Base-by-base conservation (phyloP, 768 basidiomycete genomes). In the Chalciporus chontae region DNA sequence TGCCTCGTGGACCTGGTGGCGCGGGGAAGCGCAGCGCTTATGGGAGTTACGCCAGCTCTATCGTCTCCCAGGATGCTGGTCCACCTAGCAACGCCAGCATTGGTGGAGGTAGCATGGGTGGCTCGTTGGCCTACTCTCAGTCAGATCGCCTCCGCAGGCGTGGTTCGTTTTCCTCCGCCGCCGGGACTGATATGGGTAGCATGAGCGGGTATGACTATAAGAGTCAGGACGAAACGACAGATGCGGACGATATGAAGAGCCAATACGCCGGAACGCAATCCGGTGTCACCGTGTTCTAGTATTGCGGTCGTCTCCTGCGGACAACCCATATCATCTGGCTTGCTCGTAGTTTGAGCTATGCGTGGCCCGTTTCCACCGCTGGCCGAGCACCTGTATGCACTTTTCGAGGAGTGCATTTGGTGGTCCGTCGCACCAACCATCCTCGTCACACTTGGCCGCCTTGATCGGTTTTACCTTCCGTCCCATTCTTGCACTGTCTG, bases 41-140 rank as follows among this genome's bases (percentile, higher is more conserved):
- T 60, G 75, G 81, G 63, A 72, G 83, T 58, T 94, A 94, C 62
- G 92, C 94, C 3, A 90, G 88, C 31, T 94, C 92, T 17, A 90
- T 94, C 67, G 85, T 95, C 50, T 95, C 92, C 14, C 94, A 96
- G 65, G 93, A 95, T 66, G 86, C 78, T 32, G 85, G 85, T 1
- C 78, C 80, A n/a, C 77, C 76, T 53, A 69, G 75, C 45, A 71
- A 67, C 48, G 71, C 77, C 55, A 85, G 87, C 57, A 80, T 90
- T 41, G 71, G 81, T 32, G 82, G 81, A 21, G 55, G 61, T 17
- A 73, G 75, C 49, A 54, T 73, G 49, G 73, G 74, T 17, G 73
- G 75, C 34, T 76, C 76, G 29, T 80, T 96, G 66, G 85, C 87
- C 3, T 96, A 83, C 71, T 87, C 90, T 15, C 95, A 99, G 67